Evolutionary conservation across 2,329 filamentous ascomycete genomes (phyloP).

Genomic region (Alternaria sp.): DNA sequence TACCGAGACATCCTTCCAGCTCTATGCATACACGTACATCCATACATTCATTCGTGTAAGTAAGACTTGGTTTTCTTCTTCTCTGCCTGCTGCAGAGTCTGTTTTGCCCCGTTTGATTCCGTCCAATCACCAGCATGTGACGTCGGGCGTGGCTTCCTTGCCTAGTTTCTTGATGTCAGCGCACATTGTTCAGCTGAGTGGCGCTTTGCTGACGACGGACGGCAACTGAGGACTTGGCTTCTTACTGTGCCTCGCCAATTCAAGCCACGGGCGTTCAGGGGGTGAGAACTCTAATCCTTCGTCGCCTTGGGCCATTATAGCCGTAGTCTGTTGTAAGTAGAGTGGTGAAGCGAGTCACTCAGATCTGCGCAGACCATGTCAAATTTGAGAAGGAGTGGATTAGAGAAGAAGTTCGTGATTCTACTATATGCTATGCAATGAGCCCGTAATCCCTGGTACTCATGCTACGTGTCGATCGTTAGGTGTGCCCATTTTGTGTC

Average conservation of each 20-base stretch:
- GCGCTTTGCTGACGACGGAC: background rate
- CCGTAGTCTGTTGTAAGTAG: background rate
- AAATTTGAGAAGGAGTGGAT: background rate
- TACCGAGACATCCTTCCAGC: background rate
- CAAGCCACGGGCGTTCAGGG: background rate
- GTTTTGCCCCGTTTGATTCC: background rate
- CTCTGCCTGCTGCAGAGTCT: background rate
- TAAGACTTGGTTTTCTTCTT: background rate
- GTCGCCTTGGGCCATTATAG: background rate
- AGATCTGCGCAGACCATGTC: background rate
- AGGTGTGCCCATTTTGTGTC: slow-evolving; percentile 10
- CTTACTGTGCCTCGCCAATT: background rate
- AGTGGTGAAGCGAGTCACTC: background rate
- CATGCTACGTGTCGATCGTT: slow-evolving; percentile 11
- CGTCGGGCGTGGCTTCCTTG: background rate
- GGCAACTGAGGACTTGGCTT: background rate
- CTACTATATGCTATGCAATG: slow-evolving; percentile 7
- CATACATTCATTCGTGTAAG: background rate
- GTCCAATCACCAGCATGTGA: background rate
- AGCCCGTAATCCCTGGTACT: background rate
- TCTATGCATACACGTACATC: background rate
- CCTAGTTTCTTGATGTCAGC: background rate
- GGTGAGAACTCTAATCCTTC: background rate
- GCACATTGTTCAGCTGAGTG: background rate
- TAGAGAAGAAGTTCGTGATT: slow-evolving; percentile 4